phyloP scores from a whole-genome alignment of 2,329 filamentous ascomycete species.

The Cercospora zeina region DNA sequence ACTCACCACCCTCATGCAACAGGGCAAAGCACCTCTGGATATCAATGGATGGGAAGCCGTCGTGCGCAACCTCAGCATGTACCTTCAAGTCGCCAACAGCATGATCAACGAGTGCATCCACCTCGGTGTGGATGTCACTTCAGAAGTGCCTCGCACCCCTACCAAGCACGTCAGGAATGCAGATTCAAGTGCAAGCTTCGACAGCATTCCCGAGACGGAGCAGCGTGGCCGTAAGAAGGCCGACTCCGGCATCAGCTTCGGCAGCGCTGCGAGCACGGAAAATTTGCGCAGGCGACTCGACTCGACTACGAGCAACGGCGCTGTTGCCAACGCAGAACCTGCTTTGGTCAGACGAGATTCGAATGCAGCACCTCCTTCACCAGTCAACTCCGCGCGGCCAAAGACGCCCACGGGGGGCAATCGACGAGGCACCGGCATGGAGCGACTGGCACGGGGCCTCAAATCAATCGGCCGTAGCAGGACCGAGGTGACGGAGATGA shows the following conservation, averaged over 20 bases:
- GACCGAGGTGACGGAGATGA: conserved; percentile 53
- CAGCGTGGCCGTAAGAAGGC: conserved; percentile 18
- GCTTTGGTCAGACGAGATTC: conserved; percentile 30
- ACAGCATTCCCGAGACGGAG: conserved; percentile 35
- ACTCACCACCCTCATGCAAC: conserved; percentile 55
- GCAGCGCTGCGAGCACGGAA: conserved; percentile 12
- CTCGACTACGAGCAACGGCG: conserved; percentile 62
- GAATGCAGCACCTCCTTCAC: conserved; percentile 29
- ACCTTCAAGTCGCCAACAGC: conserved; percentile 59
- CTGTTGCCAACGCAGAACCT: conserved; percentile 27
- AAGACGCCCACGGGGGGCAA: conserved; percentile 41
- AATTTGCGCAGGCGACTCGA: conserved; percentile 12
- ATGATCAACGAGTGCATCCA: conserved; percentile 61
- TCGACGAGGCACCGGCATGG: conserved; percentile 53
- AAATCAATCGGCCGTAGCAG: conserved; percentile 58
- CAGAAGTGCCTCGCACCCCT: conserved; percentile 17
- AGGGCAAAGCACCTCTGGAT: conserved; percentile 55
- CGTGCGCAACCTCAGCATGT: conserved; percentile 56
- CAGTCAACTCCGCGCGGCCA: conserved; percentile 32
- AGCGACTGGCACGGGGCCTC: conserved; percentile 61
- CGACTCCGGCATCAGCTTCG: conserved; percentile 16
- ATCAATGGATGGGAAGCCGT: conserved; percentile 57
- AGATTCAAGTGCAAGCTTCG: conserved; percentile 66
- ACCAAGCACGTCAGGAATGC: conserved; percentile 56
- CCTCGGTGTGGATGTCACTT: conserved; percentile 42